Conservation (phyloP, 441 rosid species). For the Brassica balearica region DNA sequence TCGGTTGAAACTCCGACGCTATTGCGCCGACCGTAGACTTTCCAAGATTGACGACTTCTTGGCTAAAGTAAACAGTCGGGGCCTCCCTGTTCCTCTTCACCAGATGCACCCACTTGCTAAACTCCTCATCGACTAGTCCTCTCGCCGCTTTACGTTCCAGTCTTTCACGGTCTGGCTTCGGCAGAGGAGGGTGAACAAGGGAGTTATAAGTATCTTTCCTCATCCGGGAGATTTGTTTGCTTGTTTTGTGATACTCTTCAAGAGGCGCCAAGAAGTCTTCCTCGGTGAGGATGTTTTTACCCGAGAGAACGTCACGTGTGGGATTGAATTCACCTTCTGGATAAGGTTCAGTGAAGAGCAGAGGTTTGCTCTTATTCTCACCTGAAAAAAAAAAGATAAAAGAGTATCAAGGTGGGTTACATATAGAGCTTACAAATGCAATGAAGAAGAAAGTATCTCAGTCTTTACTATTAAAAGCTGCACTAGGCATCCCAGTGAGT, state of each 20-base stretch:
- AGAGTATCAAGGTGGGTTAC: not conserved
- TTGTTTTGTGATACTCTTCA: conserved; percentile 60
- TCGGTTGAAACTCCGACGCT: conserved; percentile 89
- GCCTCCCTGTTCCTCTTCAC: conserved; percentile 91
- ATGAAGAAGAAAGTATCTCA: not conserved
- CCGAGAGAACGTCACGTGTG: conserved; percentile 75
- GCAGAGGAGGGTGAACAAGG: conserved; percentile 73
- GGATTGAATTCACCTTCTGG: conserved; percentile 95
- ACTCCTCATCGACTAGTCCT: conserved; percentile 63
- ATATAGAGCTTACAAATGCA: not conserved
- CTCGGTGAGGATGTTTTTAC: conserved; percentile 58
- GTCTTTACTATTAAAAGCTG: conserved; percentile 54
- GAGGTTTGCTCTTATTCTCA: conserved; percentile 58
- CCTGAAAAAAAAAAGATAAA: conserved; percentile 46
- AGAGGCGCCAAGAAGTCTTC: conserved; percentile 77
- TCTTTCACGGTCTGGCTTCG: conserved; percentile 70
- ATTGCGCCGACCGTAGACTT: conserved; percentile 93
- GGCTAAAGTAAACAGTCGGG: conserved; percentile 71
- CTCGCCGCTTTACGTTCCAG: conserved; percentile 78
- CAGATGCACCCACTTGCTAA: conserved; percentile 75
- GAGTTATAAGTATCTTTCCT: conserved; percentile 52
- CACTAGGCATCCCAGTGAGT: conserved; percentile 84
- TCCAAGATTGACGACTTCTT: conserved; percentile 62
- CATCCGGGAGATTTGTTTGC: conserved; percentile 56
- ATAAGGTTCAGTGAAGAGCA: conserved; percentile 68